Conservation (phyloP, 352 stramenopile genomes). For the Phytopythium montanum region DNA sequence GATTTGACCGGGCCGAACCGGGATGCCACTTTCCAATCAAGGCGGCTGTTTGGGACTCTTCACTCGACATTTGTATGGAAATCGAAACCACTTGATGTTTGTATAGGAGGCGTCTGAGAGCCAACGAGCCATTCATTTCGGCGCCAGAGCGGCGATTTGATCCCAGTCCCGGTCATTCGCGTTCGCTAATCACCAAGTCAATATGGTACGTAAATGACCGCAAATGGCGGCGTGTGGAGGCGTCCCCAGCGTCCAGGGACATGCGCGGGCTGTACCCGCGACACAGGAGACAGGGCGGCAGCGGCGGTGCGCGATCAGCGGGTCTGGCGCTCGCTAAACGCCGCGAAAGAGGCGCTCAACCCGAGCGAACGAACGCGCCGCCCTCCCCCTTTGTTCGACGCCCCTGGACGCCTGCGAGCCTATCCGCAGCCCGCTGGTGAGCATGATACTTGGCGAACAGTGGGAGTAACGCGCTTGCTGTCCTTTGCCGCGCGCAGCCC, state of each 20-base stretch:
- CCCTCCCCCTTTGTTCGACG: neutral
- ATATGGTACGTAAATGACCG: conserved; percentile 68
- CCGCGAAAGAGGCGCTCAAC: neutral
- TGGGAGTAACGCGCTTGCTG: conserved; percentile 18
- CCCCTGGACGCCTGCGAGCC: no score
- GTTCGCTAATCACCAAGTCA: conserved; percentile 89
- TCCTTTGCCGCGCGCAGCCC: conserved; percentile 47
- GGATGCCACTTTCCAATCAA: neutral
- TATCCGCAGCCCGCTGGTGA: neutral
- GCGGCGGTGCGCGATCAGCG: neutral
- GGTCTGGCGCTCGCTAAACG: neutral
- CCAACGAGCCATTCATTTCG: conserved; percentile 86
- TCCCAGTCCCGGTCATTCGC: conserved; percentile 55
- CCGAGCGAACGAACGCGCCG: neutral
- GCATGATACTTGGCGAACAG: neutral
- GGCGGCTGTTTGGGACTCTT: neutral
- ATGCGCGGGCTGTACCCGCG: conserved; percentile 20
- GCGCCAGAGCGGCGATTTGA: conserved; percentile 18
- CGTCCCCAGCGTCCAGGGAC: neutral
- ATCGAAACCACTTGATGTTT: conserved; percentile 26
- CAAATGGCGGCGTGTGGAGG: neutral
- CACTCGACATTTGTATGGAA: conserved; percentile 36
- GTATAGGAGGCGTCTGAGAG: conserved; percentile 36
- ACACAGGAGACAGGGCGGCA: conserved; percentile 3
- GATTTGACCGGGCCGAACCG: conserved; percentile 1